Evolutionary conservation across 1,139 yeast genomes (phyloP).

Genomic region (Geotrichum australiense): DNA sequence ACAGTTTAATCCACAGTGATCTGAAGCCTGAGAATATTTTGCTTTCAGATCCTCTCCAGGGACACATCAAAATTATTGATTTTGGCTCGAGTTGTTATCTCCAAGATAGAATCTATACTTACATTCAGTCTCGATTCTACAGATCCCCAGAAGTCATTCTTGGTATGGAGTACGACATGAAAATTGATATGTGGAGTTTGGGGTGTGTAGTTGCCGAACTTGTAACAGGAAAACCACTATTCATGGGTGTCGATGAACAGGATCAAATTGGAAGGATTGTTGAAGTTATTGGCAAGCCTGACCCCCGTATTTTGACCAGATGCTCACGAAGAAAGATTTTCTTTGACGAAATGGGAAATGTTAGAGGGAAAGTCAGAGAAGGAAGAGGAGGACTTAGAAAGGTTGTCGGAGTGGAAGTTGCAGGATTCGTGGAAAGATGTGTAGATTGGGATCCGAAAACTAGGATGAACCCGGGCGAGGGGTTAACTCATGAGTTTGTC

Average conservation of each 20-base stretch:
- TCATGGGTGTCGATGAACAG: conserved; percentile 63
- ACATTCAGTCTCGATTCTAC: conserved; percentile 92
- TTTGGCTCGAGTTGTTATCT: conserved; percentile 97
- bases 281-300: conserved; percentile 61
- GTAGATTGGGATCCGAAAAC: conserved; percentile 52
- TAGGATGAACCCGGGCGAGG: conserved; percentile 40
- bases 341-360: conserved; percentile 42
- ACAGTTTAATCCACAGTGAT: conserved; percentile 69
- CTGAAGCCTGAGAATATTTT: conserved; percentile 95
- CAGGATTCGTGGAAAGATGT: conserved; percentile 34
- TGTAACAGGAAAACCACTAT: conserved; percentile 57
- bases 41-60: conserved; percentile 72
- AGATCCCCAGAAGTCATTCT: conserved; percentile 84
- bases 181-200: conserved; percentile 76
- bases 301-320: conserved; percentile 34
- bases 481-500: conserved; percentile 41
- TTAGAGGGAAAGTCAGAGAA: conserved; percentile 36
- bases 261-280: conserved; percentile 56
- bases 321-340: conserved; percentile 35
- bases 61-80: conserved; percentile 87
- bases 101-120: conserved; percentile 81
- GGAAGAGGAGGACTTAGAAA: conserved; percentile 27
- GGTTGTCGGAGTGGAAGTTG: conserved; percentile 31
- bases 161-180: conserved; percentile 65
- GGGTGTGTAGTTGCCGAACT: conserved; percentile 66